A percentile compares a stretch with the other conserved stretches of the same genome.
Conservation (phyloP, 371 early-diverging fungal species). For the Mortierella sp. region DNA sequence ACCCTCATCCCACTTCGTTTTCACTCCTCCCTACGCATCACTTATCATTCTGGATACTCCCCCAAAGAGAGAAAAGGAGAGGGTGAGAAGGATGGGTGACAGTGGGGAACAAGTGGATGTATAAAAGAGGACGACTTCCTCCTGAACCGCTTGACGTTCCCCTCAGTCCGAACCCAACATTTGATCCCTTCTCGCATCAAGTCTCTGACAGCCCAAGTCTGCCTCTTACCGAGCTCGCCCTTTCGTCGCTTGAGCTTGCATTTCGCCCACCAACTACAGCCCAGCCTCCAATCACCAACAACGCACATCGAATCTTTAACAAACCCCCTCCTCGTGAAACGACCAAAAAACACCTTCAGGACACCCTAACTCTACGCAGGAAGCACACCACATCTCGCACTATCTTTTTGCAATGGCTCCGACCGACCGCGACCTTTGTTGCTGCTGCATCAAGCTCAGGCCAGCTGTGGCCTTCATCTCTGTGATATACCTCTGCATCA, state of each 20-base stretch:
- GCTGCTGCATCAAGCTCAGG: constrained; percentile 45
- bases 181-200: neutral
- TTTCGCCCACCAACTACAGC: too few species aligned
- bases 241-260: neutral
- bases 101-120: neutral
- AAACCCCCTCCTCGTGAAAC: neutral
- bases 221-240: neutral
- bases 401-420: constrained; percentile 16
- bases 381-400: neutral
- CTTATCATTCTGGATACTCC: neutral
- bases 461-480: constrained; percentile 30
- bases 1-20: neutral
- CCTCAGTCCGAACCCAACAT: neutral
- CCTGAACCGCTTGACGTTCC: neutral
- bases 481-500: constrained; percentile 23
- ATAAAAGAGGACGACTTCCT: neutral
- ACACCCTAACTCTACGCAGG: neutral
- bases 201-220: too few species aligned
- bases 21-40: neutral
- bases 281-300: too few species aligned
- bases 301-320: neutral
- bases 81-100: neutral
- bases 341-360: neutral
- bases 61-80: neutral
- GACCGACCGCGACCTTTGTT: constrained; percentile 40